Conservation (phyloP, 108 stramenopile genomes). For the Conticribra guillardii region DNA sequence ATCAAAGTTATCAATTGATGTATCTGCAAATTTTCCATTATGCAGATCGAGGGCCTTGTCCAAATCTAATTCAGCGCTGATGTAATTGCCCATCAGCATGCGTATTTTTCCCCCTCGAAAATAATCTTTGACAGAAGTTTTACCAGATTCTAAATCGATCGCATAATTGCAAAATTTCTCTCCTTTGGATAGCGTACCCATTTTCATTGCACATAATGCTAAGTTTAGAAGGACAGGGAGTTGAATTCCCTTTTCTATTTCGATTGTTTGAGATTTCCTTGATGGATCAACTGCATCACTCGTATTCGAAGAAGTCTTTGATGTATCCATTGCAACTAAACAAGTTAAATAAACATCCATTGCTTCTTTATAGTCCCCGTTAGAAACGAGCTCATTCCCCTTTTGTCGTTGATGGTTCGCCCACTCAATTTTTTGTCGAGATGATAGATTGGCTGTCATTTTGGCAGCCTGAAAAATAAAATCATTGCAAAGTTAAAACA, state of each 20-base stretch:
- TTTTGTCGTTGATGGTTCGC: slow-evolving; percentile 59
- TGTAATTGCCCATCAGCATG: slow-evolving; percentile 70
- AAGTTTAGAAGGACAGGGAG: slow-evolving; percentile 86
- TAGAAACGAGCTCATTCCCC: slow-evolving; percentile 69
- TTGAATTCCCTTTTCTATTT: slow-evolving; percentile 52
- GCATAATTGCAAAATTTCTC: slow-evolving; percentile 79
- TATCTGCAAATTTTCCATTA: slow-evolving; percentile 7
- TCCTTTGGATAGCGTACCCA: slow-evolving; percentile 78
- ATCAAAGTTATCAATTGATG: not conserved
- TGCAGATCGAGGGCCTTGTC: slow-evolving; percentile 42
- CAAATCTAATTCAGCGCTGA: slow-evolving; percentile 57
- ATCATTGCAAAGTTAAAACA: no score
- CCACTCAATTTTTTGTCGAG: slow-evolving; percentile 65
- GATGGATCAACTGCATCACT: not conserved
- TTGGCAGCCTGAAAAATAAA: slow-evolving; percentile 52
- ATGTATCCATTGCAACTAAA: slow-evolving; percentile 64
- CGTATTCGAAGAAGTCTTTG: not conserved
- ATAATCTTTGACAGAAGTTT: slow-evolving; percentile 55
- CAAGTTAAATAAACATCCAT: slow-evolving; percentile 91
- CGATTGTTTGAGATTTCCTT: not conserved
- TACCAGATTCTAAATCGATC: slow-evolving; percentile 42
- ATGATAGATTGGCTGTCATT: slow-evolving; percentile 38
- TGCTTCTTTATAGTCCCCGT: slow-evolving; percentile 68
- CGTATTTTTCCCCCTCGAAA: slow-evolving; percentile 78
- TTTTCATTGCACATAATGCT: slow-evolving; percentile 76